Evolutionary conservation across 2,329 filamentous ascomycete genomes (phyloP).

Genomic region (Claviceps maximensis): DNA sequence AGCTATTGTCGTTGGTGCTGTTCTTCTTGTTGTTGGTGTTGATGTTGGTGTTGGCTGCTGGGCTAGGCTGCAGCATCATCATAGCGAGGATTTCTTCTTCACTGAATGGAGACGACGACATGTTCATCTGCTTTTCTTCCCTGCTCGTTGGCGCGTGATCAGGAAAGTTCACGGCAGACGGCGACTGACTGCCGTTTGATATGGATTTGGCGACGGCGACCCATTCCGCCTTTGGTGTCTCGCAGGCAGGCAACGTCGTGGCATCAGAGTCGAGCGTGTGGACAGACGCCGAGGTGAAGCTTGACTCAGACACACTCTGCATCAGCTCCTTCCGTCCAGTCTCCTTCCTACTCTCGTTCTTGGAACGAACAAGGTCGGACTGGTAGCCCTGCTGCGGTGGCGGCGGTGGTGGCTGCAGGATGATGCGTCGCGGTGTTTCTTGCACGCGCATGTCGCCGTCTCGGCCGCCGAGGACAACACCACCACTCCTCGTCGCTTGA

Average conservation of each 20-base stretch:
- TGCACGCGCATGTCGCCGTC: background rate
- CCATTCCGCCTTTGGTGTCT: slow-evolving; percentile 8
- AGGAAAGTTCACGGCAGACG: slow-evolving; percentile 5
- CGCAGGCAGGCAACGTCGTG: slow-evolving; percentile 8
- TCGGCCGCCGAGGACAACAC: background rate
- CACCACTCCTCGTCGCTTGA: too few relatives aligned
- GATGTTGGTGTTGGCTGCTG: slow-evolving; percentile 1
- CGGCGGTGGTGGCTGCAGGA: slow-evolving; percentile 5
- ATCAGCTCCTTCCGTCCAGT: background rate
- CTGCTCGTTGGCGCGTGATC: background rate
- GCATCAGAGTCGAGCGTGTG: slow-evolving; percentile 10
- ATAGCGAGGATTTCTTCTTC: slow-evolving; percentile 22
- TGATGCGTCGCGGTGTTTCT: slow-evolving; percentile 1
- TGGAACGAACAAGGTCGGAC: slow-evolving; percentile 10
- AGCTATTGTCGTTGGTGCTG: background rate
- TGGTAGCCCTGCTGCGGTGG: background rate
- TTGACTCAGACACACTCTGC: slow-evolving; percentile 10
- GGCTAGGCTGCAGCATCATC: slow-evolving; percentile 16
- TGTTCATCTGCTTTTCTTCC: slow-evolving; percentile 4
- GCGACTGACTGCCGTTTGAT: background rate
- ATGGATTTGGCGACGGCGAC: too few relatives aligned
- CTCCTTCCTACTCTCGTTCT: background rate
- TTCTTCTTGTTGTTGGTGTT: too few relatives aligned
- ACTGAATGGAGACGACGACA: slow-evolving; percentile 19
- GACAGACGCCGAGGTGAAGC: slow-evolving; percentile 16